These are phyloP conservation scores for Linnemannia hyalina DNA, from an alignment of 192 early-diverging fungal species.

Conservation along the genomic window DNA sequence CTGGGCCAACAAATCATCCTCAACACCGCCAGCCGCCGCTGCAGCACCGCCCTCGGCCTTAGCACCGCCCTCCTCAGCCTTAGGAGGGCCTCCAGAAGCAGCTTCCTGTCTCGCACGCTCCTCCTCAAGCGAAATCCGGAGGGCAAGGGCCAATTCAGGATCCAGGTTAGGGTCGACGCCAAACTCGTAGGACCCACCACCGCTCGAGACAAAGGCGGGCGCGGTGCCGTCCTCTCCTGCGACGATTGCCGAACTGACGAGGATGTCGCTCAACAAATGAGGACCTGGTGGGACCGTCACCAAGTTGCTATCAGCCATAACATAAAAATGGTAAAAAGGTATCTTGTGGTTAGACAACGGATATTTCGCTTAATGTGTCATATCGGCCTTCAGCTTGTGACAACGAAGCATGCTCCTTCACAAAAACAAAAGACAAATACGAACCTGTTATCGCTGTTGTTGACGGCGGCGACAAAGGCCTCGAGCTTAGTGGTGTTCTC, in stretches of 20 bases:
- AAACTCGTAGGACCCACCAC: conserved; percentile 88
- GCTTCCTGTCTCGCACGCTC: conserved; percentile 92
- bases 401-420: not conserved
- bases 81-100: conserved; percentile 57
- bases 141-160: conserved; percentile 93
- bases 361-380: not conserved
- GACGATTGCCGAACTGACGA: conserved; percentile 90
- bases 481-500: conserved; percentile 92
- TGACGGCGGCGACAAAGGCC: conserved; percentile 91
- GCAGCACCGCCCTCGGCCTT: conserved; percentile 29
- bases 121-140: conserved; percentile 97
- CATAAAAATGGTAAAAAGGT: not conserved
- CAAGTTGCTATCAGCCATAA: conserved; percentile 72
- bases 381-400: not conserved
- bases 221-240: conserved; percentile 85
- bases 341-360: not conserved
- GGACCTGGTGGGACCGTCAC: conserved; percentile 94
- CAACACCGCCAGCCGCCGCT: conserved; percentile 57
- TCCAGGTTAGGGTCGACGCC: conserved; percentile 95
- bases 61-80: conserved; percentile 53
- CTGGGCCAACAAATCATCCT: conserved; percentile 74
- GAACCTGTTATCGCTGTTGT: conserved; percentile 92
- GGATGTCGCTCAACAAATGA: conserved; percentile 90
- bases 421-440: not conserved
- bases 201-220: conserved; percentile 71